phyloP scores from a whole-genome alignment of 2,329 filamentous ascomycete genomes.

The Fusarium sp. region DNA sequence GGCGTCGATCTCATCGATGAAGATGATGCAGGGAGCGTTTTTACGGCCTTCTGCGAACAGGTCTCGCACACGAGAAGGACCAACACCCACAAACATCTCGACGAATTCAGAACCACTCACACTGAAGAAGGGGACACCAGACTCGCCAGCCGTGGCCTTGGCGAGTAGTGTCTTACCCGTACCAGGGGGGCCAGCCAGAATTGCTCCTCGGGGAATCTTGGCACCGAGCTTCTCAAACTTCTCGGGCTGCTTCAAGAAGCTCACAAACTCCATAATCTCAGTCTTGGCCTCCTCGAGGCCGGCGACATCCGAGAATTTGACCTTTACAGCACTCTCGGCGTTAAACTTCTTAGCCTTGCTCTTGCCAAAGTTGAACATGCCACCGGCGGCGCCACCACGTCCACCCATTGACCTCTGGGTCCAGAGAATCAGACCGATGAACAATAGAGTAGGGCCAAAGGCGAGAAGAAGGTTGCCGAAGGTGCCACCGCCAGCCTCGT shows the following conservation, averaged over 20 bases:
- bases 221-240: constrained; percentile 94
- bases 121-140: constrained; percentile 96
- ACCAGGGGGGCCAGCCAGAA: constrained; percentile 95
- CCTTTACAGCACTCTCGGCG: constrained; percentile 94
- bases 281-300: constrained; percentile 98
- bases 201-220: constrained; percentile 97
- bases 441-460: constrained; percentile 87
- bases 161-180: constrained; percentile 98
- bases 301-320: constrained; percentile 96
- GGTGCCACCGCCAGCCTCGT: constrained; percentile 80
- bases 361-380: constrained; percentile 96
- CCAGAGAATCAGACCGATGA: constrained; percentile 86
- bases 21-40: constrained; percentile 98
- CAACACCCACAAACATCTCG: constrained; percentile 99
- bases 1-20: constrained; percentile 99
- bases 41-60: constrained; percentile 94
- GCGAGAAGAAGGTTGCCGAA: constrained; percentile 77
- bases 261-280: constrained; percentile 99
- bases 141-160: constrained; percentile 97
- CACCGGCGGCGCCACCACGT: constrained; percentile 71
- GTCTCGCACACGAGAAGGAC: constrained; percentile 93
- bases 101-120: constrained; percentile 99
- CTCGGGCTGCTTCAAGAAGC: constrained; percentile 93
- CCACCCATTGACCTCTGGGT: constrained; percentile 79
- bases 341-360: constrained; percentile 98